Evolutionary conservation across 2,329 filamentous ascomycete genomes (phyloP).

Genomic region (Remersonia thermophila): DNA sequence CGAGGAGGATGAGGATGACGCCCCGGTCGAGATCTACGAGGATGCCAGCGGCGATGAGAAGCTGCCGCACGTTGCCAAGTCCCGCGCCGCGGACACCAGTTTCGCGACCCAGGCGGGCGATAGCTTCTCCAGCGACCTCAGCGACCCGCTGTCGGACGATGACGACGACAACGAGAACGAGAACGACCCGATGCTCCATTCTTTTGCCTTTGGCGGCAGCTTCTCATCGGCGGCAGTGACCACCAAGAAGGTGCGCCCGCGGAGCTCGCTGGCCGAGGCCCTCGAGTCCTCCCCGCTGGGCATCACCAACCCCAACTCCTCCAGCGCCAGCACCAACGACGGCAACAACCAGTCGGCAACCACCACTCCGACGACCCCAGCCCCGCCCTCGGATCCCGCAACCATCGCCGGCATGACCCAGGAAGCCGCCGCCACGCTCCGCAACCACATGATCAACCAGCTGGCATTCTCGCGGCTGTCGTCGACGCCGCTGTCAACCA

Average conservation of each 20-base stretch:
- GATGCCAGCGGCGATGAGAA: constrained; percentile 49
- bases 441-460: constrained; percentile 89
- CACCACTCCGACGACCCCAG: not conserved
- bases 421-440: constrained; percentile 37
- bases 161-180: constrained; percentile 78
- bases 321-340: constrained; percentile 2
- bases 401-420: constrained; percentile 19
- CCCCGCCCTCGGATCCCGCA: constrained; percentile 4
- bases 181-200: constrained; percentile 85
- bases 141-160: constrained; percentile 31
- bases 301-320: constrained; percentile 1
- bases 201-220: constrained; percentile 82
- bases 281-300: constrained; percentile 2
- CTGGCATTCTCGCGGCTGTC: constrained; percentile 88
- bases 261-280: constrained; percentile 3
- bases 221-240: constrained; percentile 72
- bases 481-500: constrained; percentile 79
- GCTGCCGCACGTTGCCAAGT: constrained; percentile 26
- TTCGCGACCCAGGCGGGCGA: constrained; percentile 36
- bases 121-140: constrained; percentile 46
- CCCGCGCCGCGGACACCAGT: constrained; percentile 25
- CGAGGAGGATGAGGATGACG: constrained; percentile 23
- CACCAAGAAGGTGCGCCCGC: constrained; percentile 12
- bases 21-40: constrained; percentile 59
- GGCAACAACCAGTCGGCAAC: constrained; percentile 1